Percentiles rank a stretch among this genome's conserved stretches.
Conservation (phyloP, 2,329 filamentous ascomycete species). For the Dactylellina sp. region DNA sequence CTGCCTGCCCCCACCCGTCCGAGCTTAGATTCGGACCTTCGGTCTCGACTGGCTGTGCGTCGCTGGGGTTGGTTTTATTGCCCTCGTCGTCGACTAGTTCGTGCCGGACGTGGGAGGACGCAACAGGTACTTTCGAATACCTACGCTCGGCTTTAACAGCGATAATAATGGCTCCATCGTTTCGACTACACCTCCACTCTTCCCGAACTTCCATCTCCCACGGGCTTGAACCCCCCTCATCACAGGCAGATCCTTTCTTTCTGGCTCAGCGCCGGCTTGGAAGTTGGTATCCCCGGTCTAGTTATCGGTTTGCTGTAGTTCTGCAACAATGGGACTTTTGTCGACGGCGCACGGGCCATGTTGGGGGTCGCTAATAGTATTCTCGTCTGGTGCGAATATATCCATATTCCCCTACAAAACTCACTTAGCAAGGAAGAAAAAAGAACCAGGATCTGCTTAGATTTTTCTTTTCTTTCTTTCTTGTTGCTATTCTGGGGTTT, state of each 20-base stretch:
- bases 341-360: constrained; percentile 44
- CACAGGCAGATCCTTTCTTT: constrained; percentile 31
- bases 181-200: not conserved
- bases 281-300: constrained; percentile 19
- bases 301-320: constrained; percentile 20
- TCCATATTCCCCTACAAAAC: constrained; percentile 19
- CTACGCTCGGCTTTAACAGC: constrained; percentile 1
- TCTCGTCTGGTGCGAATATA: constrained; percentile 34
- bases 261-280: constrained; percentile 32
- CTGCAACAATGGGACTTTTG: constrained; percentile 8
- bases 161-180: constrained; percentile 5
- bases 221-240: constrained; percentile 13
- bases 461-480: constrained; percentile 4
- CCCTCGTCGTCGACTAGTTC: constrained; percentile 16
- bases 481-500: constrained; percentile 23
- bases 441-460: constrained; percentile 2
- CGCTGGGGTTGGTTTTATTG: constrained; percentile 11
- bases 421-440: constrained; percentile 11
- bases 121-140: constrained; percentile 39
- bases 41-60: constrained; percentile 33
- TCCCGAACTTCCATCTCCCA: not conserved
- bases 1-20: constrained; percentile 41
- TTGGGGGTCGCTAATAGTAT: constrained; percentile 36
- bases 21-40: constrained; percentile 20
- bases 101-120: constrained; percentile 33